phyloP scores from a whole-genome alignment of 2,329 filamentous ascomycete genomes.

The Calonectria fujianensis region DNA sequence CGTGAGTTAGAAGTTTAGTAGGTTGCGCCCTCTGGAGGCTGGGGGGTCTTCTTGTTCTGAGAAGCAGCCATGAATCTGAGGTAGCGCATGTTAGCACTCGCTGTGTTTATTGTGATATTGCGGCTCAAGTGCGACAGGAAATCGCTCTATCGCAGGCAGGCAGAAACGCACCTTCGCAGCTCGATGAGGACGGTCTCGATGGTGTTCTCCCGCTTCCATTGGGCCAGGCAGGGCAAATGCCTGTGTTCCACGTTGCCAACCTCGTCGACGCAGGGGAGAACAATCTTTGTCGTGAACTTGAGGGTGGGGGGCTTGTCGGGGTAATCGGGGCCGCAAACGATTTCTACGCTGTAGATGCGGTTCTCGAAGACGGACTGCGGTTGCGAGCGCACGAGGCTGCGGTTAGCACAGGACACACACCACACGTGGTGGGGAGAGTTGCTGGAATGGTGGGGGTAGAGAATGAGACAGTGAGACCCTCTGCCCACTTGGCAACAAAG shows the following conservation, averaged over 20 bases:
- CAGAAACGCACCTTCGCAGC: conserved; percentile 78
- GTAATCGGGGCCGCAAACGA: conserved; percentile 93
- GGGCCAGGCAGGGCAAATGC: conserved; percentile 88
- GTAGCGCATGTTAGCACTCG: background rate
- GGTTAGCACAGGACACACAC: conserved; percentile 35
- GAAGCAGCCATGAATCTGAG: conserved; percentile 92
- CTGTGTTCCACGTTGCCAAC: conserved; percentile 90
- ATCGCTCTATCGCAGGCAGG: background rate
- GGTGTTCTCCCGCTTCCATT: conserved; percentile 94
- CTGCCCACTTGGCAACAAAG: conserved; percentile 9
- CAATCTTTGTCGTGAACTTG: conserved; percentile 94
- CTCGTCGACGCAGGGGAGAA: conserved; percentile 94
- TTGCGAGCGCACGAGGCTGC: conserved; percentile 30
- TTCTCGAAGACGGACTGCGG: conserved; percentile 94
- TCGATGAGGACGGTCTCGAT: conserved; percentile 97
- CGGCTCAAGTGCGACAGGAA: too few relatives aligned
- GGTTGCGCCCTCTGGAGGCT: conserved; percentile 89
- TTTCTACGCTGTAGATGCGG: conserved; percentile 98
- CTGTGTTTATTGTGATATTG: too few relatives aligned
- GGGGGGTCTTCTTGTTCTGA: conserved; percentile 94
- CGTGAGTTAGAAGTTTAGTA: conserved; percentile 55
- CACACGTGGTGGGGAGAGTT: background rate
- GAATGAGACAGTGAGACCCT: background rate
- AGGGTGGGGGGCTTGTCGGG: conserved; percentile 92
- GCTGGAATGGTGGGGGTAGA: background rate